A percentile compares a stretch with the other conserved stretches of the same genome.
Conservation (phyloP, 1,284 basidiomycete genomes). For the Sporisorium graminicola region DNA sequence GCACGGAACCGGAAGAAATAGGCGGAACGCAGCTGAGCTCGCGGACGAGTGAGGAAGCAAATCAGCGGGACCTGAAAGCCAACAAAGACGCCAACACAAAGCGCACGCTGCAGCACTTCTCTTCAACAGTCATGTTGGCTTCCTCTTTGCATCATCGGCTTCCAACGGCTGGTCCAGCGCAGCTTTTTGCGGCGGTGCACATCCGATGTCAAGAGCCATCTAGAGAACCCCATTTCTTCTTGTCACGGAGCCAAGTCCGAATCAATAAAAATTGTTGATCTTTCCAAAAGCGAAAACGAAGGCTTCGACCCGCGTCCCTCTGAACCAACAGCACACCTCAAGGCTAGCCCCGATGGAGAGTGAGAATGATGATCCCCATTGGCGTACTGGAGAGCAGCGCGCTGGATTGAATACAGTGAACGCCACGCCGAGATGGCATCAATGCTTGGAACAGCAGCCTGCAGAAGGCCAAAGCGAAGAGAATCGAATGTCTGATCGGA, state of each 20-base stretch:
- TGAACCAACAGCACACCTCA: neutral
- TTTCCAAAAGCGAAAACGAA: neutral
- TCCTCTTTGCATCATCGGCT: neutral
- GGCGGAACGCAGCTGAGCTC: conserved; percentile 4
- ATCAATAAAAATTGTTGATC: neutral
- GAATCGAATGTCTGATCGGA: conserved; percentile 6
- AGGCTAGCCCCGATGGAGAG: too few relatives aligned
- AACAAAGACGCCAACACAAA: conserved; percentile 3
- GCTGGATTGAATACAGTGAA: too few relatives aligned
- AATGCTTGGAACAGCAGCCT: neutral
- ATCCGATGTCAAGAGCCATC: neutral
- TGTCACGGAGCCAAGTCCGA: neutral
- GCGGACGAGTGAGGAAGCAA: neutral
- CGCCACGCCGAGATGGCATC: neutral
- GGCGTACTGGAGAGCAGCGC: too few relatives aligned
- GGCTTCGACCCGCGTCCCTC: neutral
- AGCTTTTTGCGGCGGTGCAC: neutral
- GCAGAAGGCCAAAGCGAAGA: neutral
- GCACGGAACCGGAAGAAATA: conserved; percentile 38
- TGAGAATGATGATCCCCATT: too few relatives aligned
- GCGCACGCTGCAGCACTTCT: neutral
- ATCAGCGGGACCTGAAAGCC: neutral
- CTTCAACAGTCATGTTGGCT: too few relatives aligned
- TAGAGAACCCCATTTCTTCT: neutral
- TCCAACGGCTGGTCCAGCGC: neutral